Evolutionary conservation across 805 yeast genomes (phyloP).

Genomic region (Wickerhamomyces chambardii): DNA sequence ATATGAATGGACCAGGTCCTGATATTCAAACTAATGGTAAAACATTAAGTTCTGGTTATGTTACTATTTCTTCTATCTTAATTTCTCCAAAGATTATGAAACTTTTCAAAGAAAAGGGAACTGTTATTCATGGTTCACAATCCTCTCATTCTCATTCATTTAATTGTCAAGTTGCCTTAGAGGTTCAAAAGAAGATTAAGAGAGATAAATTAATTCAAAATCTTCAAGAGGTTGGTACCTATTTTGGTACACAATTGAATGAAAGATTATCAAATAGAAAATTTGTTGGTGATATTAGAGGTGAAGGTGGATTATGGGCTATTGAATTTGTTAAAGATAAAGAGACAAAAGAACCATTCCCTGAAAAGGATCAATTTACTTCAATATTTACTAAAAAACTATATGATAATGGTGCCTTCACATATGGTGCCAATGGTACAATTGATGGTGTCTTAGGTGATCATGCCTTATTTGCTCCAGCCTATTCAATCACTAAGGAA

Average conservation of each 20-base stretch:
- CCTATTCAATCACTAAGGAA: constrained; percentile 28
- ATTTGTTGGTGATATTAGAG: constrained; percentile 43
- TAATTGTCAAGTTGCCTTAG: constrained; percentile 36
- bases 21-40: constrained; percentile 40
- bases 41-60: constrained; percentile 38
- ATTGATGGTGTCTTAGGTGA: constrained; percentile 32
- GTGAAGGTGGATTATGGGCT: constrained; percentile 48
- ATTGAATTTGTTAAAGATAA: constrained; percentile 40
- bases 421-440: constrained; percentile 33
- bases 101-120: constrained; percentile 18
- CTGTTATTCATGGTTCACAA: constrained; percentile 33
- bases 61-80: constrained; percentile 34
- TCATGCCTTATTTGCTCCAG: constrained; percentile 36
- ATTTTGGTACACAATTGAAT: constrained; percentile 27
- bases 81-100: constrained; percentile 27
- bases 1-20: constrained; percentile 28
- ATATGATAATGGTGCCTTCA: constrained; percentile 30
- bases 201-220: constrained; percentile 27
- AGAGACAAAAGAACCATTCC: constrained; percentile 36
- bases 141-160: constrained; percentile 39
- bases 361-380: constrained; percentile 1
- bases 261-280: constrained; percentile 20
- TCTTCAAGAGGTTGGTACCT: constrained; percentile 31
- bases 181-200: constrained; percentile 32
- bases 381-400: constrained; percentile 21